These are phyloP conservation scores for Hypoxylon rickii DNA, from an alignment of 495 filamentous ascomycete species.

Conservation along the genomic window DNA sequence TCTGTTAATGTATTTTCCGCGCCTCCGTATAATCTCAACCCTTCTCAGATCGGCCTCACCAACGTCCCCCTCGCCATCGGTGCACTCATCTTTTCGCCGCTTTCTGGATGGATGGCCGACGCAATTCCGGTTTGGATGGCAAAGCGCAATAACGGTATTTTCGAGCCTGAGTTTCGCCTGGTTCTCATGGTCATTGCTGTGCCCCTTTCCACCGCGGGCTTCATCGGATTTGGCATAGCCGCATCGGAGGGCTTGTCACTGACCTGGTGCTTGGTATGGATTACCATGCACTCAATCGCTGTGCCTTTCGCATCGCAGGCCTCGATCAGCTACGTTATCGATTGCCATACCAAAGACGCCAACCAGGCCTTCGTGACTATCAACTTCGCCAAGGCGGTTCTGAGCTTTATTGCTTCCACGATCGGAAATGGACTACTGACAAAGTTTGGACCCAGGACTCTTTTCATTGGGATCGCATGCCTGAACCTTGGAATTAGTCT, in stretches of 20 bases:
- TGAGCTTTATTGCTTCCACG: conserved; percentile 38
- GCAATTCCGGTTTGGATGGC: conserved; percentile 51
- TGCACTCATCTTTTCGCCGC: conserved; percentile 48
- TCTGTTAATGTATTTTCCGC: conserved; percentile 67
- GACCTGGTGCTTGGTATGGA: conserved; percentile 30
- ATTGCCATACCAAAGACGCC: conserved; percentile 36
- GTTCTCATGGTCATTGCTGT: conserved; percentile 50
- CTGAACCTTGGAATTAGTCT: conserved; percentile 39
- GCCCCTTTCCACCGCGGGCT: conserved; percentile 43
- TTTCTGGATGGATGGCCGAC: conserved; percentile 52
- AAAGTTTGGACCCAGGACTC: conserved; percentile 29
- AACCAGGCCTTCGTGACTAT: conserved; percentile 37
- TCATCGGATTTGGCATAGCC: conserved; percentile 42
- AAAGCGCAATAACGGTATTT: conserved; percentile 53
- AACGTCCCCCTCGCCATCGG: conserved; percentile 54
- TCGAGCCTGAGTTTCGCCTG: conserved; percentile 60
- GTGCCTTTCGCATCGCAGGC: conserved; percentile 34
- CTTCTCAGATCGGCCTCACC: conserved; percentile 60
- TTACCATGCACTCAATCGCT: conserved; percentile 33
- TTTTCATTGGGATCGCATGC: conserved; percentile 36
- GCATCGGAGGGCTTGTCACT: conserved; percentile 15
- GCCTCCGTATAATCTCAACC: conserved; percentile 65
- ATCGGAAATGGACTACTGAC: conserved; percentile 37
- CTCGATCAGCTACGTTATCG: conserved; percentile 35
- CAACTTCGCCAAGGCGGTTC: conserved; percentile 33